These are phyloP conservation scores for Toxoplasma gondii DNA, from an alignment of 169 alveolate species.

Conservation along the genomic window DNA sequence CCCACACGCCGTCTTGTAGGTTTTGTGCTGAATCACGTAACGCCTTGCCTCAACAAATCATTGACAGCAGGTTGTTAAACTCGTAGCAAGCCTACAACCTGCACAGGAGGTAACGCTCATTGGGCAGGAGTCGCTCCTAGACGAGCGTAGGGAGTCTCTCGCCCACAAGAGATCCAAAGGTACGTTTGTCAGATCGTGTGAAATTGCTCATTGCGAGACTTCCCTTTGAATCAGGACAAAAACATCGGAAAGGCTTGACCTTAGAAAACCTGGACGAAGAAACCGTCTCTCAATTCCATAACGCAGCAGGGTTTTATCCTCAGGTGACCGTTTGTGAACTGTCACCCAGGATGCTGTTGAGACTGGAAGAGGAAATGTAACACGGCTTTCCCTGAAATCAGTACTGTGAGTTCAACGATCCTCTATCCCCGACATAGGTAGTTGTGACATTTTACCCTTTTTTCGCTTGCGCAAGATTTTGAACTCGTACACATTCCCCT, in stretches of 20 bases:
- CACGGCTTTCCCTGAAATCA: background rate
- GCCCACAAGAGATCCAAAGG: constrained; percentile 48
- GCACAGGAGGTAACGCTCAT: constrained; percentile 55
- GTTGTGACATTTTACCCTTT: too few species aligned
- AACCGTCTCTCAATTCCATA: constrained; percentile 46
- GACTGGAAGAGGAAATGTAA: constrained; percentile 21
- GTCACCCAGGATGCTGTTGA: constrained; percentile 56
- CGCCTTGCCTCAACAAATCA: background rate
- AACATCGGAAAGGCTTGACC: background rate
- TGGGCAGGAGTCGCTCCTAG: constrained; percentile 40
- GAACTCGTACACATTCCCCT: too few species aligned
- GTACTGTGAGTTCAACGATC: background rate
- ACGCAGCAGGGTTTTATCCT: constrained; percentile 60
- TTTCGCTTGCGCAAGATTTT: too few species aligned
- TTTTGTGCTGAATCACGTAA: background rate
- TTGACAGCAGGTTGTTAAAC: constrained; percentile 53
- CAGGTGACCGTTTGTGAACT: constrained; percentile 67
- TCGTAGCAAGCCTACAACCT: constrained; percentile 60
- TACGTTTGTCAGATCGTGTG: constrained; percentile 24
- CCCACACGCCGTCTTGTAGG: constrained; percentile 63
- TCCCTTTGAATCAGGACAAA: background rate
- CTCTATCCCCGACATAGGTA: too few species aligned
- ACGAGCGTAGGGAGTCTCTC: background rate
- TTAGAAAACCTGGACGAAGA: constrained; percentile 56
- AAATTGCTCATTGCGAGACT: background rate